phyloP scores from a whole-genome alignment of 495 filamentous ascomycete species.

The Aspergillus cristatus region DNA sequence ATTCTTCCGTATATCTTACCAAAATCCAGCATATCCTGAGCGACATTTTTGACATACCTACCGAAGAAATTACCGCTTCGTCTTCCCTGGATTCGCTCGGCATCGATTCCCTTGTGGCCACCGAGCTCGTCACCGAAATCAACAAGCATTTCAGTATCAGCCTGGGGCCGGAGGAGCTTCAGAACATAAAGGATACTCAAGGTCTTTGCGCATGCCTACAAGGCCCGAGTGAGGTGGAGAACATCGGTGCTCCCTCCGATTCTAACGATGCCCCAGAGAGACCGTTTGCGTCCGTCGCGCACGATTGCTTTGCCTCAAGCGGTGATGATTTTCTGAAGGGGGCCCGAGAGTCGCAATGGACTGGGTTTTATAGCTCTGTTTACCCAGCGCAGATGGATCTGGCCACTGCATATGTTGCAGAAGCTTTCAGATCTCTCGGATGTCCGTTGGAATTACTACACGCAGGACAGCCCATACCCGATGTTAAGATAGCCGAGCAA shows the following conservation, averaged over 20 bases:
- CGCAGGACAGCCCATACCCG: neutral
- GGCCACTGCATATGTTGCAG: constrained; percentile 28
- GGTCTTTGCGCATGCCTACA: too few relatives aligned
- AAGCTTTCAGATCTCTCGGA: constrained; percentile 30
- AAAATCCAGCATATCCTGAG: neutral
- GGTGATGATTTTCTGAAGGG: too few relatives aligned
- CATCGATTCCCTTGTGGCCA: constrained; percentile 25
- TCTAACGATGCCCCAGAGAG: too few relatives aligned
- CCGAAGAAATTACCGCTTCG: constrained; percentile 9
- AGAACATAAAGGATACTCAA: too few relatives aligned
- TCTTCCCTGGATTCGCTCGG: constrained; percentile 20
- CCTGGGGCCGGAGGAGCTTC: too few relatives aligned
- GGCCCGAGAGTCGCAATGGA: neutral
- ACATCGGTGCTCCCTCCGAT: too few relatives aligned
- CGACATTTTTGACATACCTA: constrained; percentile 11
- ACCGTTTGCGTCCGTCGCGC: too few relatives aligned
- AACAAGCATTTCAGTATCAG: neutral
- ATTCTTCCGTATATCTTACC: too few relatives aligned
- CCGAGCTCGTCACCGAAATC: constrained; percentile 5
- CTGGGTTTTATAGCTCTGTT: constrained; percentile 19
- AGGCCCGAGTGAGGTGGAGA: too few relatives aligned
- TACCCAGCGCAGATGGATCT: constrained; percentile 27
- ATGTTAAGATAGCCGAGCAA: too few relatives aligned
- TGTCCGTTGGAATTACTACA: constrained; percentile 8
- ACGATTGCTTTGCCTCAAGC: too few relatives aligned